These are phyloP conservation scores for Halophytophthora polymorphica DNA, from an alignment of 352 stramenopile genomes.

Conservation along the genomic window DNA sequence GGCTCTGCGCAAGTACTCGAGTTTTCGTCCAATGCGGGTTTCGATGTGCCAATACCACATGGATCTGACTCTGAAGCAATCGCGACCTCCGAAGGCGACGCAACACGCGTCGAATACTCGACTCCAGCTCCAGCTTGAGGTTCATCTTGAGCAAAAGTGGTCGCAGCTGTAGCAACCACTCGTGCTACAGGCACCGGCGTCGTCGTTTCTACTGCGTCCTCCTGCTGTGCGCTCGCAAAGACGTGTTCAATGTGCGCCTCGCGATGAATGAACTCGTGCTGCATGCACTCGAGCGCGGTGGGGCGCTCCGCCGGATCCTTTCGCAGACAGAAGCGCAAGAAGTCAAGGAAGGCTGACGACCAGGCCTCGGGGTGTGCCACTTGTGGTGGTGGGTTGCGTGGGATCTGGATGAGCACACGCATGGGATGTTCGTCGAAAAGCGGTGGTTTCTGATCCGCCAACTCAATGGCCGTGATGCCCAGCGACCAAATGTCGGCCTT, in stretches of 20 bases:
- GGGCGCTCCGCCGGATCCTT: constrained; percentile 72
- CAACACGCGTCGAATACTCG: not conserved
- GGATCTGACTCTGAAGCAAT: no score
- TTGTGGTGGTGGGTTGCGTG: constrained; percentile 76
- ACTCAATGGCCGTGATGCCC: constrained; percentile 90
- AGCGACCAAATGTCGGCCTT: constrained; percentile 91
- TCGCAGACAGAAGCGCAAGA: constrained; percentile 80
- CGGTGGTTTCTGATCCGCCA: constrained; percentile 89
- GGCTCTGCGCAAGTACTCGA: no score
- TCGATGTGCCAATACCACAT: no score
- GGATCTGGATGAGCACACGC: constrained; percentile 72
- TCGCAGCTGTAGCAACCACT: not conserved
- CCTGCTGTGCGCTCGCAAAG: constrained; percentile 19
- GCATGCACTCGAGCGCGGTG: constrained; percentile 84
- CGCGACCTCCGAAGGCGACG: not conserved
- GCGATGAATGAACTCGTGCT: constrained; percentile 85
- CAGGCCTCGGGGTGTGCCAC: constrained; percentile 72
- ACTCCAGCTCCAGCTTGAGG: not conserved
- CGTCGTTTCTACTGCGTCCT: constrained; percentile 1
- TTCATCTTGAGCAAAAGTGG: not conserved
- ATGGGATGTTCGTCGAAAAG: constrained; percentile 91
- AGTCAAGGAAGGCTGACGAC: constrained; percentile 77
- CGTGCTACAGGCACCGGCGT: not conserved
- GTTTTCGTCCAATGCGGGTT: no score
- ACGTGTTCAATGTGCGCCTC: constrained; percentile 38